These are phyloP conservation scores for Wilhelminamyces savonicus DNA, from an alignment of 805 yeast genomes.

Conservation along the genomic window DNA sequence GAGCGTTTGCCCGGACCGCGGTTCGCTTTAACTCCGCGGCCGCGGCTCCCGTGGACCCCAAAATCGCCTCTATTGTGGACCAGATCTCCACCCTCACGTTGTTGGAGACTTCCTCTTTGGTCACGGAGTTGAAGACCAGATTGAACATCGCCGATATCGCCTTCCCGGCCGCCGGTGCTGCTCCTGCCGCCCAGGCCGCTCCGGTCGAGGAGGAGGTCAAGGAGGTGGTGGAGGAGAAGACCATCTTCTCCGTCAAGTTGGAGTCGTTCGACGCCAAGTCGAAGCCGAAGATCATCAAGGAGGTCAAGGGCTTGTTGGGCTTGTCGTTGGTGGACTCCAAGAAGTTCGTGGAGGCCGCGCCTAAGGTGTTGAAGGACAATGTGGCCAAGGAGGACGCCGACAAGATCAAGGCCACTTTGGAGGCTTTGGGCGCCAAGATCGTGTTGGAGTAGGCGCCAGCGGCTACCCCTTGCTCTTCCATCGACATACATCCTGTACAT, in stretches of 20 bases:
- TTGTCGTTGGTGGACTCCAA: constrained; percentile 93
- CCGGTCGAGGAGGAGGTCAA: constrained; percentile 69
- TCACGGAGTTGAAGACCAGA: constrained; percentile 69
- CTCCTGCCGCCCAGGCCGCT: constrained; percentile 54
- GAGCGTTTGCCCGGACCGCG: constrained; percentile 23
- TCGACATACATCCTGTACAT: constrained; percentile 9
- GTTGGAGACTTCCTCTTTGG: constrained; percentile 85
- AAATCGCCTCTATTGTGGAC: constrained; percentile 81
- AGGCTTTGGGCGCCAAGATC: constrained; percentile 93
- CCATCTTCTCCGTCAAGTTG: constrained; percentile 85
- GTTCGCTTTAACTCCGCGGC: constrained; percentile 46
- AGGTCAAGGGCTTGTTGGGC: constrained; percentile 87
- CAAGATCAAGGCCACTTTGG: constrained; percentile 87
- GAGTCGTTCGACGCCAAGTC: constrained; percentile 92
- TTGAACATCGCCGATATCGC: constrained; percentile 93
- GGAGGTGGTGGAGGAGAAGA: constrained; percentile 83
- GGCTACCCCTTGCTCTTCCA: no score
- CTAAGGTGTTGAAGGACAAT: constrained; percentile 91
- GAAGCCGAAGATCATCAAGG: constrained; percentile 97
- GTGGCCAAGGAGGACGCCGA: constrained; percentile 98
- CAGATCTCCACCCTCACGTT: constrained; percentile 87
- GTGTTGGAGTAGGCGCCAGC: constrained; percentile 65
- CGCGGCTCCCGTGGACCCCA: constrained; percentile 70
- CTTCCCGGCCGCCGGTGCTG: constrained; percentile 61
- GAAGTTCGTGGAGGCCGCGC: constrained; percentile 97